These are phyloP conservation scores for Malus fusca DNA, from an alignment of 306 rosid genomes.

Conservation along the genomic window DNA sequence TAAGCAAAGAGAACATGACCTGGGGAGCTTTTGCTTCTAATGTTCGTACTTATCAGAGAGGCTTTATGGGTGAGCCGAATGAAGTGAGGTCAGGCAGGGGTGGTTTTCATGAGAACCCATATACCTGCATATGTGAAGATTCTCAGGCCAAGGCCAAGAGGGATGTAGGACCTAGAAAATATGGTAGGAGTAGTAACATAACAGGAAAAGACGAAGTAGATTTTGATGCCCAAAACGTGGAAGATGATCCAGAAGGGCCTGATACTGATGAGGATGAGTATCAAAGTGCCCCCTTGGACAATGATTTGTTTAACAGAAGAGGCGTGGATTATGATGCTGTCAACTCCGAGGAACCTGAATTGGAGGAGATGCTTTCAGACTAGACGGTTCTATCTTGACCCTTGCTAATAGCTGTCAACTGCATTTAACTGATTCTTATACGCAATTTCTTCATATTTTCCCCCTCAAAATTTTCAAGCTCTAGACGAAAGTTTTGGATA, in stretches of 20 bases:
- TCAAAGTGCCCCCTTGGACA: conserved; percentile 47
- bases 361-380: conserved; percentile 90
- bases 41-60: conserved; percentile 72
- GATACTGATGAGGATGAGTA: conserved; percentile 71
- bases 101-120: conserved; percentile 92
- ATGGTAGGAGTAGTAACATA: conserved; percentile 37
- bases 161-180: conserved; percentile 39
- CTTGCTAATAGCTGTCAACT: background rate
- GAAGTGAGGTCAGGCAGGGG: conserved; percentile 96
- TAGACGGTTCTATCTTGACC: conserved; percentile 25
- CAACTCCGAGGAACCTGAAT: conserved; percentile 68
- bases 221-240: conserved; percentile 35
- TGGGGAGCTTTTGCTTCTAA: conserved; percentile 87
- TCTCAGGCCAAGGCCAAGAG: conserved; percentile 36
- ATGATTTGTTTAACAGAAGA: conserved; percentile 42
- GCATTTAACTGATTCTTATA: conserved; percentile 8
- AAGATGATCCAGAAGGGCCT: conserved; percentile 56
- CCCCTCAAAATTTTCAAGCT: conserved; percentile 17
- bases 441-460: conserved; percentile 7
- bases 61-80: conserved; percentile 93
- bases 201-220: conserved; percentile 29
- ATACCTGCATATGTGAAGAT: conserved; percentile 87
- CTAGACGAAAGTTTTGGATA: conserved; percentile 1
- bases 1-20: conserved; percentile 60
- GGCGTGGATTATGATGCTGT: conserved; percentile 52